These are phyloP conservation scores for Arxiozyma telluris DNA, from an alignment of 1,139 yeast species.

Conservation along the genomic window DNA sequence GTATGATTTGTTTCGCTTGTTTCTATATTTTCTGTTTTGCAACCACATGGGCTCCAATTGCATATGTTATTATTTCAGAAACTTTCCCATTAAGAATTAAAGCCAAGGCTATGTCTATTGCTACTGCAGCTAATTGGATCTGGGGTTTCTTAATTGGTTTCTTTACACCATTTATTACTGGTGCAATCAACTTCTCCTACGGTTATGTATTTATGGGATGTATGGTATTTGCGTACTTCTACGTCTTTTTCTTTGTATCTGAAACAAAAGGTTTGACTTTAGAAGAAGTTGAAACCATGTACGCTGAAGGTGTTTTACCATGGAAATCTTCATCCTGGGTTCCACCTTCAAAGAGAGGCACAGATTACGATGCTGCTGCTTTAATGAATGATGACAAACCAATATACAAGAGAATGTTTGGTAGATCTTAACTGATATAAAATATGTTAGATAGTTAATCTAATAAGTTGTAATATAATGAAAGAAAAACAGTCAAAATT, in stretches of 20 bases:
- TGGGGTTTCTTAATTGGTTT: constrained; percentile 73
- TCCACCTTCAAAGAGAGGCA: constrained; percentile 31
- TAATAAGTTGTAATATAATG: neutral
- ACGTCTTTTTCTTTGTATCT: constrained; percentile 57
- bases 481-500: neutral
- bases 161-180: constrained; percentile 66
- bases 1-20: constrained; percentile 73
- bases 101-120: constrained; percentile 70
- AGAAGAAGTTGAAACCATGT: constrained; percentile 66
- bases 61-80: constrained; percentile 66
- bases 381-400: constrained; percentile 21
- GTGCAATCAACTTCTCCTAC: constrained; percentile 37
- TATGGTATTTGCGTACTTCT: constrained; percentile 50
- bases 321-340: constrained; percentile 38
- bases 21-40: constrained; percentile 76
- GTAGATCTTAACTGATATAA: constrained; percentile 6
- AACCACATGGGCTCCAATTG: constrained; percentile 80
- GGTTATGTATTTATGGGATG: constrained; percentile 76
- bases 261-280: constrained; percentile 66
- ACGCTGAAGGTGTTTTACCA: constrained; percentile 35
- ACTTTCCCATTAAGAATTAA: constrained; percentile 71
- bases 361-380: constrained; percentile 21
- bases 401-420: constrained; percentile 24
- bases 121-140: constrained; percentile 66
- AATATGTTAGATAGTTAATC: neutral